These are phyloP conservation scores for Fusarium devonianum DNA, from an alignment of 2,329 filamentous ascomycete genomes.

Conservation along the genomic window DNA sequence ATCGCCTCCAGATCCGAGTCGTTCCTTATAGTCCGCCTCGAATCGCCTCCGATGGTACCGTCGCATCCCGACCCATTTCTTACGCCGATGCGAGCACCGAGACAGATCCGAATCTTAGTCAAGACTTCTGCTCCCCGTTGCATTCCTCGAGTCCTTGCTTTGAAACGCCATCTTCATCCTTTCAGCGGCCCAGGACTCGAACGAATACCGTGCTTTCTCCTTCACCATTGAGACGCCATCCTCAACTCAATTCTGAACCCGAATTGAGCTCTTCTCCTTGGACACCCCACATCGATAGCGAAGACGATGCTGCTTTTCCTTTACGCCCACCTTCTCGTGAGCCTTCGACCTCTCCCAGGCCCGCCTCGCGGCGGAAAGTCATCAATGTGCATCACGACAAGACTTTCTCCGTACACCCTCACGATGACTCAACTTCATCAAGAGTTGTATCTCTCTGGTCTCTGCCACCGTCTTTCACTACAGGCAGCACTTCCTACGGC, in stretches of 20 bases:
- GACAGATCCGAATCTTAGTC: conserved; percentile 30
- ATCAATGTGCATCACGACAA: conserved; percentile 64
- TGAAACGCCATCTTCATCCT: conserved; percentile 38
- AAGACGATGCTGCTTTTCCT: conserved; percentile 27
- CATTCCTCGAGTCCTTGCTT: conserved; percentile 33
- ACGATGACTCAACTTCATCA: conserved; percentile 43
- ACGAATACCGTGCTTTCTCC: conserved; percentile 24
- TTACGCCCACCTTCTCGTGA: conserved; percentile 30
- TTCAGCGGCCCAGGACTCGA: conserved; percentile 29
- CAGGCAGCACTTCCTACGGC: conserved; percentile 58
- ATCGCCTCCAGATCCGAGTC: conserved; percentile 47
- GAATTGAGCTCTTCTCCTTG: conserved; percentile 32
- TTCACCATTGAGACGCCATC: conserved; percentile 29
- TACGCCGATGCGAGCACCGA: conserved; percentile 36
- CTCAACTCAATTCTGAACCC: conserved; percentile 27
- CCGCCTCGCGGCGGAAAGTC: conserved; percentile 47
- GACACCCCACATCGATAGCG: conserved; percentile 29
- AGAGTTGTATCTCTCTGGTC: conserved; percentile 48
- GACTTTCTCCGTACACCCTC: conserved; percentile 61
- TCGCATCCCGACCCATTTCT: conserved; percentile 37
- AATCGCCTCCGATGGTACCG: conserved; percentile 44
- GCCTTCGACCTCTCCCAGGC: conserved; percentile 38
- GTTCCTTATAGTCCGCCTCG: conserved; percentile 51
- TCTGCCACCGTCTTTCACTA: conserved; percentile 54
- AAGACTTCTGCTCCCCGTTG: conserved; percentile 24